phyloP scores from a whole-genome alignment of 306 rosid species.

The Cucurbita moschata region DNA sequence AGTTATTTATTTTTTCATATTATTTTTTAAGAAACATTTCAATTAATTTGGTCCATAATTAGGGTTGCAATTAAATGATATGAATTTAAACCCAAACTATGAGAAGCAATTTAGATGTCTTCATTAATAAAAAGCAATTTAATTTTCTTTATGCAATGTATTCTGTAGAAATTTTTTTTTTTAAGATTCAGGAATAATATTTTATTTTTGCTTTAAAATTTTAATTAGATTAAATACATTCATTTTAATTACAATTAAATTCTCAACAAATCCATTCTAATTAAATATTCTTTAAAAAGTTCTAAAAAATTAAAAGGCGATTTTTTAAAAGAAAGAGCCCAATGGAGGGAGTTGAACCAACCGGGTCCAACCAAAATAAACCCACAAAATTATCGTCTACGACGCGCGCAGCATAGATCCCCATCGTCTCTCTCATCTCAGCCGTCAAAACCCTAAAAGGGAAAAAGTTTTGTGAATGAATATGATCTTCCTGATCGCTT shows the following conservation, averaged over 20 bases:
- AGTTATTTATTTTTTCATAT: too few species aligned
- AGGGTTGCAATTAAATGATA: too few species aligned
- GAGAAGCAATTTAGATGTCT: not conserved
- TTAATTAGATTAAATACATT: not conserved
- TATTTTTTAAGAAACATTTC: not conserved
- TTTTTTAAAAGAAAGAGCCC: too few species aligned
- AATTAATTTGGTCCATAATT: not conserved
- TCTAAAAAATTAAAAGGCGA: too few species aligned
- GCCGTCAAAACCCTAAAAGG: not conserved
- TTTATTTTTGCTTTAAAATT: not conserved
- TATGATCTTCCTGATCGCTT: not conserved
- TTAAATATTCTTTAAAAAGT: too few species aligned
- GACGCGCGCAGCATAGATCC: not conserved
- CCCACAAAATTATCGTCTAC: not conserved
- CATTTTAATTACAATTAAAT: too few species aligned
- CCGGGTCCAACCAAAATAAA: not conserved
- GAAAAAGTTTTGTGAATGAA: too few species aligned
- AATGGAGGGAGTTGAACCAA: not conserved
- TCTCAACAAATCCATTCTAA: too few species aligned
- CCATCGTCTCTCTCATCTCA: not conserved
- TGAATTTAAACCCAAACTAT: too few species aligned
- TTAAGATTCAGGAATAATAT: not conserved
- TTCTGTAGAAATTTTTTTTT: not conserved
- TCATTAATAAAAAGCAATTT: not conserved
- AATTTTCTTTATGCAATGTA: not conserved